phyloP scores from a whole-genome alignment of 257 asterid genomes.

The Asclepias syriaca region DNA sequence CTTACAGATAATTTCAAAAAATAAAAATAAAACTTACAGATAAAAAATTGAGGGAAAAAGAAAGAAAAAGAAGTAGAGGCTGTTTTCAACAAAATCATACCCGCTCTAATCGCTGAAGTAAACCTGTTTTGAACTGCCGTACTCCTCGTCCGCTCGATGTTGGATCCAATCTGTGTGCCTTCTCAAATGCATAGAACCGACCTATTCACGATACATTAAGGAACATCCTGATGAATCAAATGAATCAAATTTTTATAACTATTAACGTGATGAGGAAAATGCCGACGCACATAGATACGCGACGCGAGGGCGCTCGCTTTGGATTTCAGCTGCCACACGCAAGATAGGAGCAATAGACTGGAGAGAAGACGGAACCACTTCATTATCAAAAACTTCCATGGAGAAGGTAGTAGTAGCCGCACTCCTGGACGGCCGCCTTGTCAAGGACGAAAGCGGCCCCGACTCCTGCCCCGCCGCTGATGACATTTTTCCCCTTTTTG shows the following conservation, averaged over 20 bases:
- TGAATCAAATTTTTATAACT: not conserved
- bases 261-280: not conserved
- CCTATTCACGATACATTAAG: constrained; percentile 27
- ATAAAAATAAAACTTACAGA: not conserved
- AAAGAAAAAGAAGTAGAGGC: not conserved
- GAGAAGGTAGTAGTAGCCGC: constrained; percentile 82
- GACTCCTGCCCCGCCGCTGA: constrained; percentile 29
- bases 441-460: constrained; percentile 37
- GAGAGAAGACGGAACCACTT: constrained; percentile 93
- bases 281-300: constrained; percentile 70
- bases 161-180: constrained; percentile 88
- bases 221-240: not conserved
- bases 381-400: constrained; percentile 89
- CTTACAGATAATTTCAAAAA: not conserved
- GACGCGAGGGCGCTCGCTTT: constrained; percentile 83
- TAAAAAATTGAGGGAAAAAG: not conserved
- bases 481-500: constrained; percentile 25
- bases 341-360: constrained; percentile 90
- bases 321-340: constrained; percentile 84
- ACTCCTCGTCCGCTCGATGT: constrained; percentile 97
- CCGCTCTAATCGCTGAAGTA: constrained; percentile 86
- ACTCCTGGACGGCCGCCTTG: constrained; percentile 81
- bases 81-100: constrained; percentile 29
- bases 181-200: constrained; percentile 96
- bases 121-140: constrained; percentile 90